Conservation (phyloP, 192 early-diverging fungal genomes). For the Lobosporangium transversale region DNA sequence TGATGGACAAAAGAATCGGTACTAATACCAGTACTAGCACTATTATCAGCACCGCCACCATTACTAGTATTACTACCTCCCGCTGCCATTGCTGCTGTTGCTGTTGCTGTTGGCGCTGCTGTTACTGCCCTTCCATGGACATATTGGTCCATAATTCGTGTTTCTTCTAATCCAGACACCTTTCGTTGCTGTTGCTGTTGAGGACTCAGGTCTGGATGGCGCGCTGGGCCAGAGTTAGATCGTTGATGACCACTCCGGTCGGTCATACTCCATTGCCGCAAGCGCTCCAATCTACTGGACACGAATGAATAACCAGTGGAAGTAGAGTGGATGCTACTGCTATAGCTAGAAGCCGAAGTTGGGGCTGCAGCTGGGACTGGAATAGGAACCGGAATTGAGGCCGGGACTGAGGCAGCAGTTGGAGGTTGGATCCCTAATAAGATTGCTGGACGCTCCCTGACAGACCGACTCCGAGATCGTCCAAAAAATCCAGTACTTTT, state of each 20-base stretch:
- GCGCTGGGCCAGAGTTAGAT: constrained; percentile 32
- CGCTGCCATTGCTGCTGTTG: no score
- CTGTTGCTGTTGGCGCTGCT: no score
- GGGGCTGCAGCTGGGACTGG: neutral
- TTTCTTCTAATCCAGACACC: constrained; percentile 4
- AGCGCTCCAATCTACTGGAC: constrained; percentile 5
- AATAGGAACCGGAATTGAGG: neutral
- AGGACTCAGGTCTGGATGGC: constrained; percentile 12
- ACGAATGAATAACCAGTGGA: neutral
- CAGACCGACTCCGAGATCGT: constrained; percentile 33
- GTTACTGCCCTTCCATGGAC: neutral
- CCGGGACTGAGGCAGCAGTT: neutral
- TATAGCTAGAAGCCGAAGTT: neutral
- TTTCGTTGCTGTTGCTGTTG: constrained; percentile 12
- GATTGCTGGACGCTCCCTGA: constrained; percentile 8
- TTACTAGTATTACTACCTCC: no score
- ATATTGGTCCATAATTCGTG: constrained; percentile 16
- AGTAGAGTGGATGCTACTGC: neutral
- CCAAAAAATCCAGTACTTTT: constrained; percentile 19
- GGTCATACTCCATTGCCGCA: constrained; percentile 20
- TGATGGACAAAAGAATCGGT: neutral
- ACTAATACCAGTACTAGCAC: no score
- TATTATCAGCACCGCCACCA: neutral
- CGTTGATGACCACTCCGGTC: constrained; percentile 22
- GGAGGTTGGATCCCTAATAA: constrained; percentile 1